Percentiles rank a stretch among this genome's conserved stretches.
Evolutionary conservation across 1,284 basidiomycete genomes (phyloP).

Genomic region (Sparassis latifolia): DNA sequence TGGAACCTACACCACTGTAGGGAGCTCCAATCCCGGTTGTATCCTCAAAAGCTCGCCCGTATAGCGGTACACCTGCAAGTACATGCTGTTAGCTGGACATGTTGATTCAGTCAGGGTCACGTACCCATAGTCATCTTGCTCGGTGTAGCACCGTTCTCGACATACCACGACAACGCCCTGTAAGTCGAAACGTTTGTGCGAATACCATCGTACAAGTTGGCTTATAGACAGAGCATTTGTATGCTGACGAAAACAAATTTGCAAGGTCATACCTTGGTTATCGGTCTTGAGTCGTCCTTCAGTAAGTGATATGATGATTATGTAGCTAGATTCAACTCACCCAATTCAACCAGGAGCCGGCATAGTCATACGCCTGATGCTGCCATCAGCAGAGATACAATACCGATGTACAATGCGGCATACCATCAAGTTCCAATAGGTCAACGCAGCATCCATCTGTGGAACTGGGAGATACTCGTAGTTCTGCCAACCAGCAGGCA

Average conservation of each 20-base stretch:
- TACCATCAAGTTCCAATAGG: constrained; percentile 93
- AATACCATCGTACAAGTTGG: constrained; percentile 68
- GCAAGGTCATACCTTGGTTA: constrained; percentile 45
- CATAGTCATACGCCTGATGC: constrained; percentile 68
- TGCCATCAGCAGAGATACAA: constrained; percentile 1
- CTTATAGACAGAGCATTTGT: constrained; percentile 19
- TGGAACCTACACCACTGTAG: constrained; percentile 54
- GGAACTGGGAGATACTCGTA: constrained; percentile 60
- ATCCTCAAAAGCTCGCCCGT: constrained; percentile 79
- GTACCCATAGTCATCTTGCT: constrained; percentile 76
- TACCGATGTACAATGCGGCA: constrained; percentile 4
- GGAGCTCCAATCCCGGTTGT: constrained; percentile 71
- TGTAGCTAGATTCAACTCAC: constrained; percentile 16
- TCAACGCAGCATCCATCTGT: constrained; percentile 71
- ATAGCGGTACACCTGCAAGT: constrained; percentile 66
- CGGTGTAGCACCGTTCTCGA: constrained; percentile 59
- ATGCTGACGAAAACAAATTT: not conserved
- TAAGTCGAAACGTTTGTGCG: constrained; percentile 66
- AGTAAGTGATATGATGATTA: not conserved
- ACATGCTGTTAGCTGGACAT: not conserved
- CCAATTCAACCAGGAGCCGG: constrained; percentile 61
- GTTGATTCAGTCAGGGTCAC: constrained; percentile 3
- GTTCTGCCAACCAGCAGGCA: constrained; percentile 63
- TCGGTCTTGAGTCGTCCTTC: constrained; percentile 37
- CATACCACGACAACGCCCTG: constrained; percentile 62